Evolutionary conservation across 2,329 filamentous ascomycete genomes (phyloP), one percentile per base, ranked within the genome.

Genomic region (Ophiostoma fasciatum): DNA sequence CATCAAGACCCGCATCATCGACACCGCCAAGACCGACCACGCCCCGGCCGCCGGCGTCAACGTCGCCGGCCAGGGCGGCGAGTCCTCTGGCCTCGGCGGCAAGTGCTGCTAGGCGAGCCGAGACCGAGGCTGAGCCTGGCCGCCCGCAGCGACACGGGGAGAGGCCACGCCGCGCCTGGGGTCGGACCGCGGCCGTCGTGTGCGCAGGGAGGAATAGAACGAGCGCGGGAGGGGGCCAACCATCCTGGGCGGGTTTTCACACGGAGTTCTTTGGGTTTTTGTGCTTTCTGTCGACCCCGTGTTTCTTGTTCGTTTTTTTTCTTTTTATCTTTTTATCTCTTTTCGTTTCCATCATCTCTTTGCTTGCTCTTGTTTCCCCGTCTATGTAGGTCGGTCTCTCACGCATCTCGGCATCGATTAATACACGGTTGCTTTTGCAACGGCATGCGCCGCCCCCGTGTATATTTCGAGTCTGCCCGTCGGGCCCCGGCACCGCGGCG

Each of bases 1-100:
- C 56, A 96, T 98, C 68, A 98, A 98, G 77, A 94, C 94, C 71
- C 78, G 84, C 49, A 79, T 94, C 58, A 90, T 94, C 61, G 88
- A 96, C 58, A 92, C 78, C 45, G 74, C 78, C 47, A 84, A 88
- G 67, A 74, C 74, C 45, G 82, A 90, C 48, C 70, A 75, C 50
- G 59, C 66, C 25, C 53, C 63, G 30, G 49, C 59, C 25, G 58
- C 63, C 43, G 75, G 74, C 31, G 77, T 87, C 49, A 82, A 76
- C 53, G 79, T 87, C 49, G 69, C 71, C 46, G 70, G 74, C 49
- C 60, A 67, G 50, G 30, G 33, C 27, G 69, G 70, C 47, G 68
- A 66, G 45, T 64, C 65, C 33, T 65, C 65, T 41, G 60, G 63
- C 40, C 58, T 63, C 40, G 67, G 69, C 37, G 67, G 74, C 52